A percentile compares a stretch with the other conserved stretches of the same genome.
These are phyloP conservation scores for Trypanosoma mega DNA, from an alignment of 208 protist genomes.

Conservation along the genomic window DNA sequence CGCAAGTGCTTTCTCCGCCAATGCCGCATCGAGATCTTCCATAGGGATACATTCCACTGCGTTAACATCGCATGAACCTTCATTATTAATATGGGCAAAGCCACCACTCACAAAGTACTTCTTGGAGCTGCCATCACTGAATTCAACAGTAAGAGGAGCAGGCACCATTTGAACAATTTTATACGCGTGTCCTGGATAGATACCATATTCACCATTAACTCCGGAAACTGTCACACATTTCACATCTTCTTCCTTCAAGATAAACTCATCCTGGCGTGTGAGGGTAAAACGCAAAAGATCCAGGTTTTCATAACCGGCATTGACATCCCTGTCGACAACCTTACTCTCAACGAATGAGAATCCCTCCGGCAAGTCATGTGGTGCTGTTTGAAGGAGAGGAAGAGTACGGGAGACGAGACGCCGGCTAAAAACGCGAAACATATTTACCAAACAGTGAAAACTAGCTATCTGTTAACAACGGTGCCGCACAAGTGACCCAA, in stretches of 20 bases:
- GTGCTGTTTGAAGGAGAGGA: conserved; percentile 36
- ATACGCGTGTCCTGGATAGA: conserved; percentile 89
- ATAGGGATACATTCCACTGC: conserved; percentile 87
- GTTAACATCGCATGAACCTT: conserved; percentile 91
- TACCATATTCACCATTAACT: conserved; percentile 79
- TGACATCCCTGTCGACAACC: conserved; percentile 85
- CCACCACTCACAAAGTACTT: conserved; percentile 89
- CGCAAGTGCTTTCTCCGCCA: conserved; percentile 81
- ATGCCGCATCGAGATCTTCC: conserved; percentile 69
- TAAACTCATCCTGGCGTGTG: conserved; percentile 90
- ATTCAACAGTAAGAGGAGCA: conserved; percentile 73
- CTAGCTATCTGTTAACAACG: too few relatives aligned
- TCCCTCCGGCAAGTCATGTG: conserved; percentile 66
- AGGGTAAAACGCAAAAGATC: conserved; percentile 83
- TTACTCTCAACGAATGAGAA: conserved; percentile 88
- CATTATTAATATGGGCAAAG: conserved; percentile 92
- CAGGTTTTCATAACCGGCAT: conserved; percentile 76
- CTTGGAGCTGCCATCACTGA: conserved; percentile 60
- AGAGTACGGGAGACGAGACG: conserved; percentile 63
- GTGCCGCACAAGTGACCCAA: conserved; percentile 9
- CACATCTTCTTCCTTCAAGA: conserved; percentile 74
- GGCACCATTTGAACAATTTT: conserved; percentile 82
- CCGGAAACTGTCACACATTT: conserved; percentile 84
- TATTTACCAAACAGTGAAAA: conserved; percentile 31
- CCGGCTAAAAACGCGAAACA: conserved; percentile 76